Conservation (phyloP, 2,329 filamentous ascomycete genomes). For the Escovopsis weberi region DNA sequence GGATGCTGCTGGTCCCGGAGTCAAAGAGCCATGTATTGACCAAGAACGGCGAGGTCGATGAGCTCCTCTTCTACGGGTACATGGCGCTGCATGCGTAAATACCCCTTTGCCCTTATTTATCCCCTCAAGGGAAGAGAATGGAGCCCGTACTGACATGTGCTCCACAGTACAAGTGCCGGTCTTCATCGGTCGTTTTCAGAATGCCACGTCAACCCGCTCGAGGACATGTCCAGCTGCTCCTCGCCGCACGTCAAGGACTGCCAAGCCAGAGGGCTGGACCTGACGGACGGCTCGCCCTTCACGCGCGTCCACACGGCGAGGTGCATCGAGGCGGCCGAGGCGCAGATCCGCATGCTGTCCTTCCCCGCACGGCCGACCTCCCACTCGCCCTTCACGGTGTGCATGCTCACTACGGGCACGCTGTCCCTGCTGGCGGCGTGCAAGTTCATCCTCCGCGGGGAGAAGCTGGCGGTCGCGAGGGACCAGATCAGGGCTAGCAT, state of each 20-base stretch:
- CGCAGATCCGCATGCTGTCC: conserved; percentile 23
- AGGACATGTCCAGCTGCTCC: conserved; percentile 24
- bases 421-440: conserved; percentile 23
- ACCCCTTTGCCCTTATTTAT: not conserved
- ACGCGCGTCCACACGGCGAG: conserved; percentile 25
- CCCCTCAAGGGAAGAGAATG: no score
- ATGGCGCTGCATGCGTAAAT: conserved; percentile 48
- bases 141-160: not conserved
- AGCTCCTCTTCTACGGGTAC: conserved; percentile 70
- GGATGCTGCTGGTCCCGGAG: conserved; percentile 23
- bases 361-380: conserved; percentile 19
- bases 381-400: conserved; percentile 25
- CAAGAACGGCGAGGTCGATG: conserved; percentile 34
- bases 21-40: conserved; percentile 18
- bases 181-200: conserved; percentile 25
- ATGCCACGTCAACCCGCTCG: conserved; percentile 22
- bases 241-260: conserved; percentile 5
- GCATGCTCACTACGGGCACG: conserved; percentile 25
- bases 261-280: not conserved
- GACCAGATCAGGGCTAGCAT: conserved; percentile 27
- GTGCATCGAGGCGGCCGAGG: conserved; percentile 22
- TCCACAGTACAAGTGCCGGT: conserved; percentile 16
- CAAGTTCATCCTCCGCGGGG: conserved; percentile 17
- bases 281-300: conserved; percentile 8
- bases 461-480: conserved; percentile 20